phyloP scores from a whole-genome alignment of 129 eudicot genomes.

The Escallonia rubra region DNA sequence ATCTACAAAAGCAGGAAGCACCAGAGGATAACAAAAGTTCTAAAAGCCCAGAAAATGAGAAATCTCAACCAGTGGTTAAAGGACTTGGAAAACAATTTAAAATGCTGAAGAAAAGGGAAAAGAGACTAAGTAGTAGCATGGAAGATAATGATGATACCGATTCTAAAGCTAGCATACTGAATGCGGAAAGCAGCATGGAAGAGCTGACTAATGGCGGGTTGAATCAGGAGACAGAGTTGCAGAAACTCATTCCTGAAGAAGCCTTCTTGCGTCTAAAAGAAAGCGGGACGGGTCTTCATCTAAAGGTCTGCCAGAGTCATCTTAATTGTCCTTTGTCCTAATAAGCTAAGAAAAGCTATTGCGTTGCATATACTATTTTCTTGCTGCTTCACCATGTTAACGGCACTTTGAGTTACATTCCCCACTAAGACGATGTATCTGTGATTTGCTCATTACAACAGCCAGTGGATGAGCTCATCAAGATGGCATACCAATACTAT shows the following conservation, averaged over 20 bases:
- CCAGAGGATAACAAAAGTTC: conserved; percentile 36
- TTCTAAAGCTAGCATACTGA: conserved; percentile 27
- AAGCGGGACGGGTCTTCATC: conserved; percentile 79
- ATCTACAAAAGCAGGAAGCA: conserved; percentile 84
- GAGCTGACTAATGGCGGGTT: conserved; percentile 32
- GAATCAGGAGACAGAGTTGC: conserved; percentile 40
- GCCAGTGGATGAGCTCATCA: conserved; percentile 80
- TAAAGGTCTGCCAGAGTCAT: conserved; percentile 45
- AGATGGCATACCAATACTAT: conserved; percentile 77
- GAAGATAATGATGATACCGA: conserved; percentile 40
- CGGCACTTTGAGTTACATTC: neutral
- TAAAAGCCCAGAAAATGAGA: conserved; percentile 32
- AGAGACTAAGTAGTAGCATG: conserved; percentile 27
- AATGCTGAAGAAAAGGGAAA: conserved; percentile 81
- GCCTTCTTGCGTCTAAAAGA: conserved; percentile 84
- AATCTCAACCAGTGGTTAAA: conserved; percentile 59
- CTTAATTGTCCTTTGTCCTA: neutral
- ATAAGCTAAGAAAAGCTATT: too few relatives aligned
- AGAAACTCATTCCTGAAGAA: conserved; percentile 61
- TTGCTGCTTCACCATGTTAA: too few relatives aligned
- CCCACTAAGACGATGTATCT: conserved; percentile 4
- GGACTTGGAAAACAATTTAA: conserved; percentile 95
- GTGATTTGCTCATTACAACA: conserved; percentile 35
- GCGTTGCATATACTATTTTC: too few relatives aligned
- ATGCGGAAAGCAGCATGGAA: conserved; percentile 34